Conservation (phyloP, 352 stramenopile genomes). For the Pythium aristosporum region DNA sequence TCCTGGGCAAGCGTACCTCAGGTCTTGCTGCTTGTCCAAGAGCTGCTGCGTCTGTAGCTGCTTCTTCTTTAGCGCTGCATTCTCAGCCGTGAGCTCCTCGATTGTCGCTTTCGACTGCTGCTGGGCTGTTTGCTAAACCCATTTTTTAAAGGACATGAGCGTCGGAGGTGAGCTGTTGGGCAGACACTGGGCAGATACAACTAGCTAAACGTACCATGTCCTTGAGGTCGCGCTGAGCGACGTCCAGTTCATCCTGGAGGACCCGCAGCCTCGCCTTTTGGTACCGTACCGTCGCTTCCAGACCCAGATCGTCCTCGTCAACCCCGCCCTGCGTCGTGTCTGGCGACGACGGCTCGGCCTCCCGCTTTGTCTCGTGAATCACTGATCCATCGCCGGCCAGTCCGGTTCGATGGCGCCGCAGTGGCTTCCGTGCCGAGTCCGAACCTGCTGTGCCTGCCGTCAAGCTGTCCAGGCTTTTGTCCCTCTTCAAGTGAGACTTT, state of each 20-base stretch:
- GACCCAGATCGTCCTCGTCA: slow-evolving; percentile 40
- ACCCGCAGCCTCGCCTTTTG: slow-evolving; percentile 73
- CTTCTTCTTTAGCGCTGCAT: slow-evolving; percentile 50
- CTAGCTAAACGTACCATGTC: slow-evolving; percentile 38
- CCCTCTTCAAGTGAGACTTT: slow-evolving; percentile 3
- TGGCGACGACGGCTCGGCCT: background rate
- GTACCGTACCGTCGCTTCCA: slow-evolving; percentile 66
- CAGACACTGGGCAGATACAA: background rate
- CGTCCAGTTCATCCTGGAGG: slow-evolving; percentile 66
- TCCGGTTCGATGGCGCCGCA: slow-evolving; percentile 13
- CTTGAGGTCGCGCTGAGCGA: slow-evolving; percentile 34
- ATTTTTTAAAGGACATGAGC: background rate
- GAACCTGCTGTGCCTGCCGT: background rate
- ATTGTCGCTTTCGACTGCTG: slow-evolving; percentile 36
- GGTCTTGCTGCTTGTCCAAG: slow-evolving; percentile 75
- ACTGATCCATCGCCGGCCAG: background rate
- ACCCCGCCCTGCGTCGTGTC: slow-evolving; percentile 1
- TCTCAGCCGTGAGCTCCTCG: slow-evolving; percentile 52
- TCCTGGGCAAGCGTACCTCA: slow-evolving; percentile 35
- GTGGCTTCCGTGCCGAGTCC: slow-evolving; percentile 9
- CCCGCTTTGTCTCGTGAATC: background rate
- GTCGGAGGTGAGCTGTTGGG: too few relatives aligned
- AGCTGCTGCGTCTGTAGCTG: slow-evolving; percentile 62
- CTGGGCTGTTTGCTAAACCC: slow-evolving; percentile 39
- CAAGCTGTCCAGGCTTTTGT: slow-evolving; percentile 9